Conservation (phyloP, 257 asterid genomes). For the Sherardia arvensis region DNA sequence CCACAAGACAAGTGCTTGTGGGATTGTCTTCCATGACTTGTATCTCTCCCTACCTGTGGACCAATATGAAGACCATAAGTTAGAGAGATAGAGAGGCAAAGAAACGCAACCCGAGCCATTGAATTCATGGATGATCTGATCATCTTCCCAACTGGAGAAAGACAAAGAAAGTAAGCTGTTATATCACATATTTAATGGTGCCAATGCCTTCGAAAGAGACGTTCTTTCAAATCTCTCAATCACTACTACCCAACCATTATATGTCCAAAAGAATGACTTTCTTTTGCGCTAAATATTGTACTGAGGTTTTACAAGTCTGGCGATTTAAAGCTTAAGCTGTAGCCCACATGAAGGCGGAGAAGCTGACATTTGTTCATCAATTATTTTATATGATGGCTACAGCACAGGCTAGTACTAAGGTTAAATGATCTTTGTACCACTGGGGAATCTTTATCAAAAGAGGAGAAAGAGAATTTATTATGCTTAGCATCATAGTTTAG, state of each 20-base stretch:
- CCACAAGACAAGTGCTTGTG: conserved; percentile 67
- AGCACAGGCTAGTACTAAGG: background rate
- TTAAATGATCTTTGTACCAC: background rate
- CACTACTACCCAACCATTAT: conserved; percentile 15
- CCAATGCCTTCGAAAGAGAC: conserved; percentile 37
- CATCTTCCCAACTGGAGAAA: conserved; percentile 13
- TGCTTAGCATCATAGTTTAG: background rate
- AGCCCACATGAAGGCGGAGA: background rate
- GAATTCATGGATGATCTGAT: conserved; percentile 14
- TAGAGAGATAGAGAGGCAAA: conserved; percentile 25
- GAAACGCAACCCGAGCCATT: conserved; percentile 31
- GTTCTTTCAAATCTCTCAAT: background rate
- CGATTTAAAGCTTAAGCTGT: background rate
- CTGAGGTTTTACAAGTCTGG: background rate
- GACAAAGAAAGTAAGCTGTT: conserved; percentile 8
- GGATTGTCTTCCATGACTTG: conserved; percentile 51
- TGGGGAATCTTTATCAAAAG: background rate
- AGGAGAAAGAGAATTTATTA: background rate
- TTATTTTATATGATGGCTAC: background rate
- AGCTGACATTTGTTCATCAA: background rate
- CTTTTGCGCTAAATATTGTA: background rate
- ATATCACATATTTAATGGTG: conserved; percentile 21
- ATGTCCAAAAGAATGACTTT: background rate
- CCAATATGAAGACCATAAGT: conserved; percentile 25
- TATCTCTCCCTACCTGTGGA: conserved; percentile 36